Evolutionary conservation across 2,329 filamentous ascomycete genomes (phyloP).

Genomic region (Pseudofabraea citricarpa): DNA sequence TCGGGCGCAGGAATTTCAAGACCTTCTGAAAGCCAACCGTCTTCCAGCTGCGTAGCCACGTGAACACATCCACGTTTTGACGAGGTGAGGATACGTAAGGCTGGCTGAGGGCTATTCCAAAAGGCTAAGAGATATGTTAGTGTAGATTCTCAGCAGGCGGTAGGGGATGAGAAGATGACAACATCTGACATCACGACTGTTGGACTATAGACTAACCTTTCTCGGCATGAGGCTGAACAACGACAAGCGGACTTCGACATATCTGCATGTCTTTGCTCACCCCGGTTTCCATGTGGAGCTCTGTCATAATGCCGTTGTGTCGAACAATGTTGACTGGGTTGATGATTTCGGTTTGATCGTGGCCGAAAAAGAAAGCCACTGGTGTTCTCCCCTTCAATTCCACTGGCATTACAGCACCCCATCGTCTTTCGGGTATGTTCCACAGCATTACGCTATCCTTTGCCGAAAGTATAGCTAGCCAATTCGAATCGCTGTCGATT

Average conservation of each 20-base stretch:
- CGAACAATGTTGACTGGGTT: slow-evolving; percentile 56
- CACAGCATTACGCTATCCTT: slow-evolving; percentile 56
- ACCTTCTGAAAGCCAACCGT: slow-evolving; percentile 45
- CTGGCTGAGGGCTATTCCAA: slow-evolving; percentile 18
- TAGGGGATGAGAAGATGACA: no score
- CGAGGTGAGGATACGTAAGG: slow-evolving; percentile 39
- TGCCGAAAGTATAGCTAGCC: slow-evolving; percentile 62
- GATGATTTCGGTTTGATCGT: slow-evolving; percentile 29
- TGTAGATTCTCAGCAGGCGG: neutral
- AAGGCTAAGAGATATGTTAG: slow-evolving; percentile 10
- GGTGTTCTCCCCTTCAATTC: slow-evolving; percentile 54
- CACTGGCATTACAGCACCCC: slow-evolving; percentile 50
- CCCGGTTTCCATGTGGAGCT: slow-evolving; percentile 44
- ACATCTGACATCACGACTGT: no score
- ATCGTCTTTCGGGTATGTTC: slow-evolving; percentile 52
- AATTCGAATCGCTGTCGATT: slow-evolving; percentile 59
- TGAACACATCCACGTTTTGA: slow-evolving; percentile 47
- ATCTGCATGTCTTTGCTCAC: slow-evolving; percentile 40
- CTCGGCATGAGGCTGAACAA: slow-evolving; percentile 29
- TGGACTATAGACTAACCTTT: slow-evolving; percentile 33
- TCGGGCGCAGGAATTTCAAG: slow-evolving; percentile 33
- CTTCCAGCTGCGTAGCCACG: slow-evolving; percentile 36
- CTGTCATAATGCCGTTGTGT: slow-evolving; percentile 57
- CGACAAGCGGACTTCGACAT: slow-evolving; percentile 46
- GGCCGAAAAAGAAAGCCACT: slow-evolving; percentile 59